phyloP scores from a whole-genome alignment of 1,284 basidiomycete species.

The Cutaneotrichosporon cavernicola region DNA sequence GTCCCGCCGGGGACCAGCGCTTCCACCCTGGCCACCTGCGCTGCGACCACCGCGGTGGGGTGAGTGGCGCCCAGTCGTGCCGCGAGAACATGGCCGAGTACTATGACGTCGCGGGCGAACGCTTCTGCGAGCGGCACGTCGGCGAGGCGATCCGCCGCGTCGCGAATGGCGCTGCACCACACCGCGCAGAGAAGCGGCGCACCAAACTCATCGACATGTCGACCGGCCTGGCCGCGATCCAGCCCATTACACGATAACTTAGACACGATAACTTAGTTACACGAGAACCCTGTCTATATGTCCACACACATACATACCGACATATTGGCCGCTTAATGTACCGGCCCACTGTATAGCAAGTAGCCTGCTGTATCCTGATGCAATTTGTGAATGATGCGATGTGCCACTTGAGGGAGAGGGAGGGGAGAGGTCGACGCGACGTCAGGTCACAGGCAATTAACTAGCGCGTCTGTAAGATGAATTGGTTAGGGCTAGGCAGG shows the following conservation, averaged over 20 bases:
- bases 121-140: conserved; percentile 77
- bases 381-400: not conserved
- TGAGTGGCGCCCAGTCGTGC: conserved; percentile 36
- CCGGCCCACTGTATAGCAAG: conserved; percentile 1
- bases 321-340: not conserved
- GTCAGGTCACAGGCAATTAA: too few species aligned
- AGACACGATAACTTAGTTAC: not conserved
- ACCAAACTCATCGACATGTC: conserved; percentile 17
- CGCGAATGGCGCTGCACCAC: conserved; percentile 1
- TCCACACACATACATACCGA: not conserved
- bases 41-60: conserved; percentile 58
- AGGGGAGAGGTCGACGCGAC: too few species aligned
- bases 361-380: conserved; percentile 6
- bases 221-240: not conserved
- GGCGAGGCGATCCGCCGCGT: conserved; percentile 27
- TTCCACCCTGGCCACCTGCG: conserved; percentile 82
- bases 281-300: not conserved
- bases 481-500: too few species aligned
- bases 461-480: too few species aligned
- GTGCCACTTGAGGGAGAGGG: too few species aligned
- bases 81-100: conserved; percentile 61
- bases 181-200: conserved; percentile 24
- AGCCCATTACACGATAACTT: not conserved
- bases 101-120: conserved; percentile 76
- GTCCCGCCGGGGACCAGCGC: conserved; percentile 63